Percentiles rank a stretch among this genome's conserved stretches.
phyloP scores from a whole-genome alignment of 352 stramenopile species.

The Chrysophaeum taylorii region DNA sequence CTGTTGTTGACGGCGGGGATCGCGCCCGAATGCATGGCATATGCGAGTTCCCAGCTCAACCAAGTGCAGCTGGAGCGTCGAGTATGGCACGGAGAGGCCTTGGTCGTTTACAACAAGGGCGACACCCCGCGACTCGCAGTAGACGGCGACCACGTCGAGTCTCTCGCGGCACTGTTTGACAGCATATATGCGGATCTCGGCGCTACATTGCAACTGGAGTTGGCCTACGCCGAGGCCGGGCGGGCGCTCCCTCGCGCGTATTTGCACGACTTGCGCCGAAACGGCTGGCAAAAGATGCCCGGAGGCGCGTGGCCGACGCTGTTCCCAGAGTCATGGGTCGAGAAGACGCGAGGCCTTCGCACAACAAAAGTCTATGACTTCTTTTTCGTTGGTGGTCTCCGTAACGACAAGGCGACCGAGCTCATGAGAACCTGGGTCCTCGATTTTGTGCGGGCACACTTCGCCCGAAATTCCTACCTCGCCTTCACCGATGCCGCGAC shows the following conservation, averaged over 20 bases:
- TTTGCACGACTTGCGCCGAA: background rate
- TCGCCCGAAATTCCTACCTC: background rate
- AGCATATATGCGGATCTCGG: background rate
- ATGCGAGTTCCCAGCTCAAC: background rate
- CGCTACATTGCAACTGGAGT: background rate
- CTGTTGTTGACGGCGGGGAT: background rate
- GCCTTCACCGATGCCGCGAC: background rate
- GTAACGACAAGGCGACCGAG: background rate
- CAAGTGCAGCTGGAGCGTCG: background rate
- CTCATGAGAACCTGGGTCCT: background rate
- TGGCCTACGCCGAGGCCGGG: constrained; percentile 1
- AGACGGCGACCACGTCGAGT: background rate
- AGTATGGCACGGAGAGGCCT: background rate
- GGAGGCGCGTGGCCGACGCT: background rate
- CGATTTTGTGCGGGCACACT: background rate
- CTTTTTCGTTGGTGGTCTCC: background rate
- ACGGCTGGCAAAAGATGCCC: background rate
- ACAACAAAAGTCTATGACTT: background rate
- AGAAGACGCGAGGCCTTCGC: too few species aligned
- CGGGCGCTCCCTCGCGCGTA: background rate
- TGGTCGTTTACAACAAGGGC: background rate
- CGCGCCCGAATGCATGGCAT: background rate
- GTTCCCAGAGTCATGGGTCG: background rate
- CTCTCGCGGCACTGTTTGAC: background rate
- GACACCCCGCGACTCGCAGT: background rate